Base-by-base conservation (phyloP, 2,329 filamentous ascomycete species). In the Zalaria sp. region DNA sequence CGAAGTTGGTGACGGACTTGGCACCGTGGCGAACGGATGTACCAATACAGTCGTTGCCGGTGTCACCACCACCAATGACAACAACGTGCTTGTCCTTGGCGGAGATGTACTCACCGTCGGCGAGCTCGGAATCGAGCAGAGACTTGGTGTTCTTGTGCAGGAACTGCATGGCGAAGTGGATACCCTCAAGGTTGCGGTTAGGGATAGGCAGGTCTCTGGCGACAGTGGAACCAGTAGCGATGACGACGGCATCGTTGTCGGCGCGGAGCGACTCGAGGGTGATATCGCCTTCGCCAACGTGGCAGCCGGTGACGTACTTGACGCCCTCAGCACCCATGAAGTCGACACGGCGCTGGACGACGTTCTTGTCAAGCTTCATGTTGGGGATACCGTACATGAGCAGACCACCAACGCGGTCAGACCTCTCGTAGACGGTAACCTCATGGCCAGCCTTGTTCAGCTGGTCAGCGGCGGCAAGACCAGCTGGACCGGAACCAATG, bases 331-430 rank as follows among this genome's bases (percentile, higher is more conserved):
- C 75, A 42, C 83, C 84, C 84, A 95, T 89, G 64, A 96, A 87
- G 64, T 95, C 85, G 38, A 91, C 87, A 61, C 89, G 83, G 40
- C 89, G 83, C 72, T 95, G 89, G 46, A 96, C 89, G 49, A 95
- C 80, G 58, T 86, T 86, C 75, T 96, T 96, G 69, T 96, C 89
- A 35, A 96, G 82, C 72, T 96, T 96, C 89, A 96, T 96, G 72
- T 96, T 96, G 51, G 89, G 89, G 52, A 96, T 96, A 52, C 89
- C 89, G 59, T 96, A 95, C 89, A 95, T 95, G 56, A 96, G 76
- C 42, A 96, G 72, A 62, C 89, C 89, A 65, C 89, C 89, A 44
- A 82, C 69, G 50, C 89, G 85, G 59, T 96, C 89, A 46, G 87
- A 78, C 49, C 89, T 85, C 72, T 96, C 89, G 57, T 91, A 95